phyloP scores from a whole-genome alignment of 140 eudicot genomes.

The Anethum foeniculum region DNA sequence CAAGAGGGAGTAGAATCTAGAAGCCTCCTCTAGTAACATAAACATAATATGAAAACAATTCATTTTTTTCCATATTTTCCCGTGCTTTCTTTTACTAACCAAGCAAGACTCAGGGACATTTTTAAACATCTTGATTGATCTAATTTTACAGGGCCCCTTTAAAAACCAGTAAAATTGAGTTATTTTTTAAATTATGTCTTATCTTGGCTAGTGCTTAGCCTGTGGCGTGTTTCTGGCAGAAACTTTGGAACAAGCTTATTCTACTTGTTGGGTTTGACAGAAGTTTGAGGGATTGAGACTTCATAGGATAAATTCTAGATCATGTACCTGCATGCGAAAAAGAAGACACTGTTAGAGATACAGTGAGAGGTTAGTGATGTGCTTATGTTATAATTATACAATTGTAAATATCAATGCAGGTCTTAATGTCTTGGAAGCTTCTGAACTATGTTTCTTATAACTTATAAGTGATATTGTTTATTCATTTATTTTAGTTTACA shows the following conservation, averaged over 20 bases:
- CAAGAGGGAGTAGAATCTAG: too few relatives aligned
- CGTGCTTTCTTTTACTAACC: not conserved
- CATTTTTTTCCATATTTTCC: not conserved
- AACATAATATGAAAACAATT: not conserved
- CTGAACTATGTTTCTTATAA: not conserved
- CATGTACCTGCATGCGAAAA: not conserved
- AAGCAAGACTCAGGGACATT: not conserved
- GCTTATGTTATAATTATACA: not conserved
- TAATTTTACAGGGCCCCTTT: not conserved
- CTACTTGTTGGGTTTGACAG: not conserved
- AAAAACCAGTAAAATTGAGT: not conserved
- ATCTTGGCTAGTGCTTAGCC: not conserved
- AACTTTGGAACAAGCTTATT: not conserved
- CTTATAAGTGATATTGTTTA: not conserved
- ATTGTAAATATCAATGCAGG: not conserved
- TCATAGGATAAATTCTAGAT: not conserved
- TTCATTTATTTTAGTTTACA: not conserved
- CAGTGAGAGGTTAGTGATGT: constrained; percentile 3
- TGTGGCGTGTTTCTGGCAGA: not conserved
- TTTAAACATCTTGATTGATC: not conserved
- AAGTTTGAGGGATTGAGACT: not conserved
- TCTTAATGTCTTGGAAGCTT: not conserved
- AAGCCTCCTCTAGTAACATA: not conserved
- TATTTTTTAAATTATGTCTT: too few relatives aligned
- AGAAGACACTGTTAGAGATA: not conserved